Base-by-base conservation (phyloP, 2,329 filamentous ascomycete species). In the Byssochlamys sp. region DNA sequence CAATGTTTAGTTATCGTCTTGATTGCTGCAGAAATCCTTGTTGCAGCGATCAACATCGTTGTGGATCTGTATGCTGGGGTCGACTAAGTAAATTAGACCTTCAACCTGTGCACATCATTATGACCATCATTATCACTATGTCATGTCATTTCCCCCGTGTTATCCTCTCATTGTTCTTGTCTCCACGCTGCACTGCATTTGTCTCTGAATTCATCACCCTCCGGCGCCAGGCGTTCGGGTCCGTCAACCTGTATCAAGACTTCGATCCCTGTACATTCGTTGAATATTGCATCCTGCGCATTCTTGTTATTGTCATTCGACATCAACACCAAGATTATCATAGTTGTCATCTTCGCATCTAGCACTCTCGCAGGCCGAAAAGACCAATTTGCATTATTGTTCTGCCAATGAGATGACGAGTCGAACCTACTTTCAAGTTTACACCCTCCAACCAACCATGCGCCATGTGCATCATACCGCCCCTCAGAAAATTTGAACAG, bases 11-110 rank as follows among this genome's bases (percentile, higher is more conserved):
- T 99, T 50, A 97, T 99, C 66, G 82, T 97, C 25, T 84, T 99
- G 54, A 96, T 99, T 68, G 92, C 91, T 6, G 91, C 91, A 11
- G 94, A 99, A 71, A 96, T 97, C 61, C 77, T 96, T 6, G 91
- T 97, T 53, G 91, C 91, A 1, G 88, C 84, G 19, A 87, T 97
- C 66, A 97, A 97, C 73, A 97, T 99, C 62, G 82, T 96, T 29
- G 94, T 97, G 33, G 94, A 97, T 73, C 71, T 97, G 63, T 95
- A 95, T 68, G 91, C 88, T 58, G 81, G 81, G 56, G 76, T 83
- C 49, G 80, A 85, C 62, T 84, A 75, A 58, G 24, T 24, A 49
- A 12, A 45, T 24, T 49, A n/a, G 49, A 14, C 49, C 7, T 26
- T 51, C 1, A 4, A 19, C 7, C 6, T 28, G 10, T 51, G 25